Base-by-base conservation (phyloP, 495 filamentous ascomycete genomes). In the Xylaria intraflava region DNA sequence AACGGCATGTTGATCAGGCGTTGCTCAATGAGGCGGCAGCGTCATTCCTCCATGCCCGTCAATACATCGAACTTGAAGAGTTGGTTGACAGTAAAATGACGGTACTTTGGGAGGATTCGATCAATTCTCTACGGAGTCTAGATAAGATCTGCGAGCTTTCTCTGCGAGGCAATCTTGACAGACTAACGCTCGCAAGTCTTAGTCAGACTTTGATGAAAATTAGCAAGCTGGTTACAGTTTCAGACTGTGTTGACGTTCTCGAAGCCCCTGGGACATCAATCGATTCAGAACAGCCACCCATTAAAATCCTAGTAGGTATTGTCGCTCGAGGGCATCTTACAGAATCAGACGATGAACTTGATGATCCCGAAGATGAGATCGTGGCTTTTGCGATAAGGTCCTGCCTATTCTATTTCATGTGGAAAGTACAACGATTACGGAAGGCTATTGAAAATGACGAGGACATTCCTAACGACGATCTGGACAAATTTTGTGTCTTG, bases 371-470 rank as follows among this genome's bases (percentile, higher is more conserved):
- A 62, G 83, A 89, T 52, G 85, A 90, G 53, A 70, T 93, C 46
- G 81, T 90, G 6, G 73, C 76, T 9, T 83, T 80, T 50, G 85
- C 89, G 17, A 82, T 90, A 56, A 83, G 84, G 56, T 76, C 84
- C 6, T 67, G 86, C 20, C 71, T 90, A 22, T 89, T 90, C 72
- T 97, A 96, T 71, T 93, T 96, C 68, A 88, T 95, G 84, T 98
- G 93, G 93, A 90, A 91, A 57, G 78, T 88, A 8, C 82, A 83
- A 41, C 66, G 66, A 35, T 58, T 82, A 39, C 58, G 66, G 22
- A 62, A 64, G 19, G 43, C 63, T 6, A 65, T 84, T 20, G 66
- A 70, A 24, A 62, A 65, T 10, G 56, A 66, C 26, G 61, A 72
- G 9, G 74, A 71, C 23, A 74, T 83, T 22, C 43, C 74, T 1